A percentile compares a stretch with the other conserved stretches of the same genome.
Conservation (phyloP, 805 yeast genomes). For the Wickerhamiella brachini region DNA sequence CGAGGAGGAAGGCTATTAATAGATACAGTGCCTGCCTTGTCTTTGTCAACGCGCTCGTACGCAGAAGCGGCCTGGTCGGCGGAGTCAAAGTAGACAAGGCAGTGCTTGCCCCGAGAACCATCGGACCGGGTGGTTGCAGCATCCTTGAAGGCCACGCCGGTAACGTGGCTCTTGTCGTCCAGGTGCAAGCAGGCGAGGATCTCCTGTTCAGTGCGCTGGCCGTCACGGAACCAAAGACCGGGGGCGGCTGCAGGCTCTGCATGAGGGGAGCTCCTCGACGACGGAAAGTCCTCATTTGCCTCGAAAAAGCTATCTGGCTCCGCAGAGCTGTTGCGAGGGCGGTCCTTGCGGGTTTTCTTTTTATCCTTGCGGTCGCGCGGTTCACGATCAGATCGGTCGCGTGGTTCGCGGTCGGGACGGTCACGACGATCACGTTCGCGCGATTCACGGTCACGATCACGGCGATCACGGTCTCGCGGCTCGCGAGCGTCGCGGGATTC, state of each 20-base stretch:
- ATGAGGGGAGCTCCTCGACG: slow-evolving; percentile 3
- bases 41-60: slow-evolving; percentile 23
- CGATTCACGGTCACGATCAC: slow-evolving; percentile 1
- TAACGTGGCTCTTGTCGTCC: slow-evolving; percentile 23
- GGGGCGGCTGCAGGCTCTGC: slow-evolving; percentile 13
- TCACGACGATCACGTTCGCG: not conserved
- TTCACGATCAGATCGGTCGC: not conserved
- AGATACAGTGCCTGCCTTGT: slow-evolving; percentile 20
- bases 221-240: slow-evolving; percentile 29
- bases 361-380: slow-evolving; percentile 1
- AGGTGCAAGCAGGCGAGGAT: slow-evolving; percentile 21
- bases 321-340: slow-evolving; percentile 1
- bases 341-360: slow-evolving; percentile 2
- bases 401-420: not conserved
- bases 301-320: slow-evolving; percentile 14
- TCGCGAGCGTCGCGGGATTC: not conserved
- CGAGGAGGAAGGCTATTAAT: not conserved
- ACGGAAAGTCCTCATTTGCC: not conserved
- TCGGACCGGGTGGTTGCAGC: slow-evolving; percentile 11
- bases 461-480: not conserved
- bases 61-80: slow-evolving; percentile 26
- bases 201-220: slow-evolving; percentile 23
- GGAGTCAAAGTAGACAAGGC: slow-evolving; percentile 26
- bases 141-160: slow-evolving; percentile 20
- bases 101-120: slow-evolving; percentile 21